These are phyloP conservation scores for Solanum peruvianum DNA, from an alignment of 257 asterid genomes.

Conservation along the genomic window DNA sequence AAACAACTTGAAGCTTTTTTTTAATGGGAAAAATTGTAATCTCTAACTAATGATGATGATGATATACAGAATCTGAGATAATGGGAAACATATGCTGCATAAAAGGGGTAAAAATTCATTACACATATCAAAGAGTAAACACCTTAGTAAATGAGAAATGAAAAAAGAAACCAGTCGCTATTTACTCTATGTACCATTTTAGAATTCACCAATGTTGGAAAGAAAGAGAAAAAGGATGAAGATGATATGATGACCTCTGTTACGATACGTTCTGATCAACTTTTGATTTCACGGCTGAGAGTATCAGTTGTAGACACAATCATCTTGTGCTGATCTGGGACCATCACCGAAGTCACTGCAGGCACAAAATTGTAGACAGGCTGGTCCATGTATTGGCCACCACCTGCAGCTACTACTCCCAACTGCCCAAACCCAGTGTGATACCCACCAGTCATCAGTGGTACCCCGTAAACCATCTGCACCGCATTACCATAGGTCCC, in stretches of 20 bases:
- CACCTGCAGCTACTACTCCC: slow-evolving; percentile 21
- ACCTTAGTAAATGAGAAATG: neutral
- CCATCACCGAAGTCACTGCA: slow-evolving; percentile 1
- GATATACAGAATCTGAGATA: neutral
- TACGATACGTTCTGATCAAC: slow-evolving; percentile 4
- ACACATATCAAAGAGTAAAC: neutral
- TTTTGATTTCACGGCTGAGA: slow-evolving; percentile 7
- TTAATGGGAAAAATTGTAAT: neutral
- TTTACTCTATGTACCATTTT: neutral
- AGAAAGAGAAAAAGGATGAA: neutral
- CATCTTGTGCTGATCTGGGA: slow-evolving; percentile 8
- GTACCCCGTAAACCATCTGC: slow-evolving; percentile 29
- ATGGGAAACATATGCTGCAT: neutral
- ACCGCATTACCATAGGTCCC: neutral
- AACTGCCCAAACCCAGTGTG: slow-evolving; percentile 10
- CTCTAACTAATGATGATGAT: neutral
- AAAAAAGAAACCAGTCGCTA: neutral
- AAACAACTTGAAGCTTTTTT: neutral
- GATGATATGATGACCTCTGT: neutral
- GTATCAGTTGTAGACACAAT: slow-evolving; percentile 9
- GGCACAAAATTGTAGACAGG: slow-evolving; percentile 37
- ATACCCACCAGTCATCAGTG: slow-evolving; percentile 23
- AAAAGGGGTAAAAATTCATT: neutral
- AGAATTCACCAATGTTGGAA: neutral
- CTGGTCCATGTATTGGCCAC: slow-evolving; percentile 21